These are phyloP conservation scores for Cajanus cajan DNA, from an alignment of 306 rosid genomes.

Conservation along the genomic window DNA sequence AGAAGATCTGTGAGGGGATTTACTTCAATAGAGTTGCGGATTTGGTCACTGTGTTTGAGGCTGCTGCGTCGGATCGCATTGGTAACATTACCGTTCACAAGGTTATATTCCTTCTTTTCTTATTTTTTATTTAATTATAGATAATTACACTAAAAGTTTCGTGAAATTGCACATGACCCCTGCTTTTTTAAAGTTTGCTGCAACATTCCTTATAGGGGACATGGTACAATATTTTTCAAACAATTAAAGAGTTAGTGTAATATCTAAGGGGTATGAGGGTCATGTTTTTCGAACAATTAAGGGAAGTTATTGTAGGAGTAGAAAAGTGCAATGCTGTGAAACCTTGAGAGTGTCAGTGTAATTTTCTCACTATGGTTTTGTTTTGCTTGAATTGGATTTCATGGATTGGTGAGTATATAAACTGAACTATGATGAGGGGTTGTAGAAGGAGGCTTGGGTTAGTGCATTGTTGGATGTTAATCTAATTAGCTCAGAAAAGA, in stretches of 20 bases:
- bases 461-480: background rate
- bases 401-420: background rate
- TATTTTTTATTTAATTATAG: background rate
- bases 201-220: too few relatives aligned
- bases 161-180: too few relatives aligned
- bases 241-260: too few relatives aligned
- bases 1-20: conserved; percentile 92
- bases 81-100: conserved; percentile 89
- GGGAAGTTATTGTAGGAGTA: too few relatives aligned
- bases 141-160: too few relatives aligned
- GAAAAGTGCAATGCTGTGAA: too few relatives aligned
- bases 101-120: conserved; percentile 41
- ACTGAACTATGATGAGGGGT: background rate
- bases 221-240: too few relatives aligned
- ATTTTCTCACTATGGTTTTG: too few relatives aligned
- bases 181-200: too few relatives aligned
- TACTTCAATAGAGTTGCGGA: conserved; percentile 77
- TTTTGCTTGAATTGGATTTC: conserved; percentile 8
- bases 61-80: conserved; percentile 76
- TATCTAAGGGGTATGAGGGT: too few relatives aligned
- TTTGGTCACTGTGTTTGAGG: conserved; percentile 79
- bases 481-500: background rate
- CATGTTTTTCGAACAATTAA: too few relatives aligned
- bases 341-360: too few relatives aligned
- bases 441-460: background rate